These are phyloP conservation scores for Glebionis coronaria DNA, from an alignment of 129 eudicot species.

Conservation along the genomic window DNA sequence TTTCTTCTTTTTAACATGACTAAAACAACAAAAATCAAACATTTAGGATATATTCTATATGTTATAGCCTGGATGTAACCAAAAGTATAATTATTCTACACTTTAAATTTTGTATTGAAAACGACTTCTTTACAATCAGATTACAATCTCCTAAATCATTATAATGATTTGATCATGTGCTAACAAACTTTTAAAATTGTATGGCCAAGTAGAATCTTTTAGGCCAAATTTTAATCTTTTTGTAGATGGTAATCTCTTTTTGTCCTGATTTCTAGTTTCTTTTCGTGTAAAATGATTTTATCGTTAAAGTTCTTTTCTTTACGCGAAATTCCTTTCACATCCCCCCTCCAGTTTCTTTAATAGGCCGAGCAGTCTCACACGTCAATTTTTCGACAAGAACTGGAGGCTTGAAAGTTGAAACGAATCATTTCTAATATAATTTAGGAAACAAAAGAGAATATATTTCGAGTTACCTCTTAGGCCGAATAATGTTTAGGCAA, in stretches of 20 bases:
- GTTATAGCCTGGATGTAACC: too few species aligned
- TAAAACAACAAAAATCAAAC: too few species aligned
- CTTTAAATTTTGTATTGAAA: too few species aligned
- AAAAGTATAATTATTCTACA: too few species aligned
- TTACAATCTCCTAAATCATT: too few species aligned
- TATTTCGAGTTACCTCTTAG: too few species aligned
- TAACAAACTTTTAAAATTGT: too few species aligned
- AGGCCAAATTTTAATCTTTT: background rate
- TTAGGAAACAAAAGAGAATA: background rate
- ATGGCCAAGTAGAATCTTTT: background rate
- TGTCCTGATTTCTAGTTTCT: background rate
- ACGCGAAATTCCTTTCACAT: slow-evolving; percentile 18
- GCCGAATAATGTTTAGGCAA: slow-evolving; percentile 6
- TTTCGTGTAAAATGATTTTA: background rate
- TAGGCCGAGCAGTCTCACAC: slow-evolving; percentile 8
- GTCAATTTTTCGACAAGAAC: slow-evolving; percentile 16
- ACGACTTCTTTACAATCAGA: too few species aligned
- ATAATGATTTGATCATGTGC: too few species aligned
- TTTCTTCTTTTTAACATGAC: too few species aligned
- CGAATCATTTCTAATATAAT: background rate
- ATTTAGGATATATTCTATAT: too few species aligned
- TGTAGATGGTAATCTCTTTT: background rate
- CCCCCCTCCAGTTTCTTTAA: background rate
- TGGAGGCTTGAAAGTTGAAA: background rate
- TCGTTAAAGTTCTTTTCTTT: background rate